These are phyloP conservation scores for Dothidotthia symphoricarpi DNA, from an alignment of 2,329 filamentous ascomycete species.

Conservation along the genomic window DNA sequence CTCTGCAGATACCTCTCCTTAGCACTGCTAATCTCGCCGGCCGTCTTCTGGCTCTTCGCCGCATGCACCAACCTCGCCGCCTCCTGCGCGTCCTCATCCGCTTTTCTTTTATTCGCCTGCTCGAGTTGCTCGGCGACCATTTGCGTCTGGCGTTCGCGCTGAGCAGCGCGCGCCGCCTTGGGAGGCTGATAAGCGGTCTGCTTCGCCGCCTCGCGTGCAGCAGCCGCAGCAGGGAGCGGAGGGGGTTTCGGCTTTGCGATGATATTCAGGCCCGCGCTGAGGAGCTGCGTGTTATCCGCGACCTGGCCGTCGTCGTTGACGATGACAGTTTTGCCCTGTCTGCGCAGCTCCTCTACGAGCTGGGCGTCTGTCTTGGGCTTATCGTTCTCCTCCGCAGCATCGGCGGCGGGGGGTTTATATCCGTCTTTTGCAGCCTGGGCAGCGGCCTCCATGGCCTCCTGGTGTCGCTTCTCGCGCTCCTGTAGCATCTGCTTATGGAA, in stretches of 20 bases:
- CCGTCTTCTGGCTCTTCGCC: constrained; percentile 75
- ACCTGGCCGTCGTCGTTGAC: constrained; percentile 82
- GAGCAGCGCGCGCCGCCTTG: constrained; percentile 58
- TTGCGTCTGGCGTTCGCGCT: constrained; percentile 71
- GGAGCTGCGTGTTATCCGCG: constrained; percentile 77
- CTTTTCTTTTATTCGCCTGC: constrained; percentile 66
- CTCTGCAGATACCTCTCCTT: constrained; percentile 77
- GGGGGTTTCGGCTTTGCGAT: constrained; percentile 59
- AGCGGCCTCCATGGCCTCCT: constrained; percentile 67
- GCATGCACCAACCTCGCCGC: constrained; percentile 62
- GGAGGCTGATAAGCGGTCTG: constrained; percentile 25
- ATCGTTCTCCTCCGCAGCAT: constrained; percentile 24
- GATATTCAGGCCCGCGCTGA: constrained; percentile 74
- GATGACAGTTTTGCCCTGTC: constrained; percentile 61
- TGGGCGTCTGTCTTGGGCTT: constrained; percentile 60
- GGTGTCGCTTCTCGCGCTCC: constrained; percentile 67
- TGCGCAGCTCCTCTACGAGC: constrained; percentile 65
- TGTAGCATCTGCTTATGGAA: constrained; percentile 76
- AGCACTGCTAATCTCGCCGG: constrained; percentile 71
- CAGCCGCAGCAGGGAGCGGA: constrained; percentile 22
- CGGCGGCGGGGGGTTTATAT: constrained; percentile 36
- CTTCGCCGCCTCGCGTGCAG: constrained; percentile 12
- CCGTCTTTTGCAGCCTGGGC: constrained; percentile 44
- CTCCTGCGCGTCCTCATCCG: constrained; percentile 68
- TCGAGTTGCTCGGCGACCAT: constrained; percentile 79